These are phyloP conservation scores for Cudoniella acicularis DNA, from an alignment of 495 filamentous ascomycete species.

Conservation along the genomic window DNA sequence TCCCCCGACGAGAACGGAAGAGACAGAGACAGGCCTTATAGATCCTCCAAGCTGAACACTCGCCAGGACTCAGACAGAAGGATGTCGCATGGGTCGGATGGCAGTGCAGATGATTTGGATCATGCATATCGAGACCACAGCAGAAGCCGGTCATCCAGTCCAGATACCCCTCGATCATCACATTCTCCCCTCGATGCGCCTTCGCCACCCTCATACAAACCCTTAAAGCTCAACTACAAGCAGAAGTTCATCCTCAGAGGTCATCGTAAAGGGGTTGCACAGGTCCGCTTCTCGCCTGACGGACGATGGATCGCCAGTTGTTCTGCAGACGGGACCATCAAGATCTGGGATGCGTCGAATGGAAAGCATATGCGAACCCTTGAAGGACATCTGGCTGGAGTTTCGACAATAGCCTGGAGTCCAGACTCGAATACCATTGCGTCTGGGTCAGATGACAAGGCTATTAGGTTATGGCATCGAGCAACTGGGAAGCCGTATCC, in stretches of 20 bases:
- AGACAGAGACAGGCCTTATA: conserved; percentile 15
- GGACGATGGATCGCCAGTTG: conserved; percentile 85
- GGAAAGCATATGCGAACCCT: conserved; percentile 79
- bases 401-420: conserved; percentile 86
- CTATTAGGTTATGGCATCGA: conserved; percentile 89
- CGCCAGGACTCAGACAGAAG: conserved; percentile 23
- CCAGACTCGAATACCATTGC: conserved; percentile 83
- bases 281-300: conserved; percentile 87
- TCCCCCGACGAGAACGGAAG: conserved; percentile 52
- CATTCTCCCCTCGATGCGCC: conserved; percentile 17
- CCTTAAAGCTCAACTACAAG: conserved; percentile 49
- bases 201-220: conserved; percentile 26
- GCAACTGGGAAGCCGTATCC: conserved; percentile 56
- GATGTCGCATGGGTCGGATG: conserved; percentile 30
- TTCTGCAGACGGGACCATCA: conserved; percentile 83
- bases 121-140: conserved; percentile 22
- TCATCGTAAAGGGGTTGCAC: conserved; percentile 75
- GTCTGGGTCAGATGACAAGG: conserved; percentile 93
- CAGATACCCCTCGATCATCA: conserved; percentile 29
- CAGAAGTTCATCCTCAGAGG: conserved; percentile 65
- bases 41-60: conserved; percentile 15
- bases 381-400: conserved; percentile 89
- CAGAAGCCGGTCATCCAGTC: conserved; percentile 13
- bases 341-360: conserved; percentile 81
- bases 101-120: conserved; percentile 26